A percentile compares a stretch with the other conserved stretches of the same genome.
phyloP scores from a whole-genome alignment of 306 rosid genomes.

The Acmispon strigosus region DNA sequence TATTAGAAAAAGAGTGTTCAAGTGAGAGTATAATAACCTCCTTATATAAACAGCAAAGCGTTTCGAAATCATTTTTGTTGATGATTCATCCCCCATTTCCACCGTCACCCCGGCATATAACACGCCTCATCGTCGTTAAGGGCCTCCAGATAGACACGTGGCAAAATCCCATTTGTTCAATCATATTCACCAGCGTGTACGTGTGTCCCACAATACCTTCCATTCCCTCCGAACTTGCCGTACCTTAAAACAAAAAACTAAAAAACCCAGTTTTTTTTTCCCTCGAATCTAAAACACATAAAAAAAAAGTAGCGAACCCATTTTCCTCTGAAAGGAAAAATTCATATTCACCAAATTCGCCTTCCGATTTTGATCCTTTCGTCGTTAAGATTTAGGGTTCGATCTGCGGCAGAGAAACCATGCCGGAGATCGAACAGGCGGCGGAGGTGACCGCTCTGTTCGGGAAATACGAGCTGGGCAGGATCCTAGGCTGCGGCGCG shows the following conservation, averaged over 20 bases:
- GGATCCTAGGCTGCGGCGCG: slow-evolving; percentile 41
- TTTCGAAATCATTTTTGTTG: too few relatives aligned
- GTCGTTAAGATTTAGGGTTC: neutral
- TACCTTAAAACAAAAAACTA: neutral
- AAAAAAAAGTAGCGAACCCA: neutral
- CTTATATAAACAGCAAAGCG: too few relatives aligned
- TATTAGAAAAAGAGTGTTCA: too few relatives aligned
- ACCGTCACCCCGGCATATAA: neutral
- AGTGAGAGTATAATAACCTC: too few relatives aligned
- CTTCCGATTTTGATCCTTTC: neutral
- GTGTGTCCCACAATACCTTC: slow-evolving; percentile 14
- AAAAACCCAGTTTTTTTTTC: neutral
- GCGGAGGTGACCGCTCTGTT: slow-evolving; percentile 26
- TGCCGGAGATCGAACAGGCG: slow-evolving; percentile 43
- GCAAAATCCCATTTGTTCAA: neutral
- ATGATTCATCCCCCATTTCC: neutral
- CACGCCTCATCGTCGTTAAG: neutral
- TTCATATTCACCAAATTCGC: neutral
- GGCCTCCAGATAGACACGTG: neutral
- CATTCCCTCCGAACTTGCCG: neutral
- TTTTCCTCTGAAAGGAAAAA: neutral
- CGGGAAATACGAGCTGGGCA: slow-evolving; percentile 41
- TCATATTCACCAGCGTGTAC: neutral
- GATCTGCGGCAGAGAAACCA: slow-evolving; percentile 10
- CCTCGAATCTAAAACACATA: neutral